Evolutionary conservation across 768 basidiomycete species (phyloP), one percentile per base, ranked within the genome.

Genomic region (Ramaria rubella): DNA sequence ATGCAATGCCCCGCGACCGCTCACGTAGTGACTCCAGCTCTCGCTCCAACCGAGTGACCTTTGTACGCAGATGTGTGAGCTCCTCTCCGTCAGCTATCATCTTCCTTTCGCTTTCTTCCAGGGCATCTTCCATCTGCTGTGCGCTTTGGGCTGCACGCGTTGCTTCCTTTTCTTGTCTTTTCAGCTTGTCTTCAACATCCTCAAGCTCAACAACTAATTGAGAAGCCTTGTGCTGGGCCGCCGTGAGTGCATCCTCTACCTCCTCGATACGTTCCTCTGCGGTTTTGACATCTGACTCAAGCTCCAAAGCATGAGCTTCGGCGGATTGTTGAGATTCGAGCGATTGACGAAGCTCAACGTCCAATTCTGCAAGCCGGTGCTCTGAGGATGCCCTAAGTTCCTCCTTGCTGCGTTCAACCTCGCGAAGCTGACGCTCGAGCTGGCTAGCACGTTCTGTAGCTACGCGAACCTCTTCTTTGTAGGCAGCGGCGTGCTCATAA

Each of bases 91-190:
- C 87, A 0, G 76, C 72, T 27, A 70, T 65, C 78, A 87, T 87
- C 70, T 84, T 85, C 64, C 76, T 75, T 67, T 91, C 87, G 0
- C 83, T 82, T 5, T 82, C 87, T 50, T 86, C 81, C 52, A 93
- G 69, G 0, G 88, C 90, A 1, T 85, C 80, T 61, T 91, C 85
- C 77, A 90, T 75, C 66, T 90, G 86, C 43, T 75, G 70, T 19
- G 75, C 80, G 2, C 85, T 73, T 61, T 85, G 79, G 15, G 75
- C 70, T 9, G 81, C 30, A n/a, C 55, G 46, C 14, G 80, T 73
- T 0, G 71, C 72, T 38, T 84, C 82, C 8, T 70, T 75, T 52
- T 82, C 78, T 4, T 85, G 72, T 50, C 74, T 71, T 50, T 81
- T 75, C 46, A 77, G 65, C 52, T 77, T 77, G 48, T 81, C 75